phyloP scores from a whole-genome alignment of 257 asterid species.

The Thymus quinquecostatus region DNA sequence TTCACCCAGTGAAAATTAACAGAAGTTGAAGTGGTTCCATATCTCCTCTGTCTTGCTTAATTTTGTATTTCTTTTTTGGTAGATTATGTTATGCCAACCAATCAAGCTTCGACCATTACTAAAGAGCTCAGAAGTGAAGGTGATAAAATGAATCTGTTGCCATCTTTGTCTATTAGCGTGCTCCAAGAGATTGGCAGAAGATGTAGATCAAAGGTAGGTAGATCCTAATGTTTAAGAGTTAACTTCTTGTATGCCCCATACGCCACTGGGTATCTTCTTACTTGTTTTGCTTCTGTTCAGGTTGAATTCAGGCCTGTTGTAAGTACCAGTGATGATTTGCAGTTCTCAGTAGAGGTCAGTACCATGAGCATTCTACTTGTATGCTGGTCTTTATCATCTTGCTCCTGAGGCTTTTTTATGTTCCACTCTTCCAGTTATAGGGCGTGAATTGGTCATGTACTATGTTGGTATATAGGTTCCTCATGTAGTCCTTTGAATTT shows the following conservation, averaged over 20 bases:
- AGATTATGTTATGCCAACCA: constrained; percentile 50
- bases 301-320: constrained; percentile 84
- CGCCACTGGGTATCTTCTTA: constrained; percentile 18
- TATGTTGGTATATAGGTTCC: background rate
- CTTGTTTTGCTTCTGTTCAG: constrained; percentile 42
- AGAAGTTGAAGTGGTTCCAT: background rate
- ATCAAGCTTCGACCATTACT: constrained; percentile 40
- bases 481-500: constrained; percentile 2
- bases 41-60: constrained; percentile 3
- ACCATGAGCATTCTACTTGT: constrained; percentile 3
- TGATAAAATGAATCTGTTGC: constrained; percentile 53
- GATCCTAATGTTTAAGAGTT: background rate
- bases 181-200: constrained; percentile 92
- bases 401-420: background rate
- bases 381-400: constrained; percentile 16
- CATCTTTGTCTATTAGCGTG: constrained; percentile 63
- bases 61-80: constrained; percentile 29
- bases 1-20: background rate
- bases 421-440: background rate
- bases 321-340: constrained; percentile 69
- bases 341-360: constrained; percentile 89
- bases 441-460: background rate
- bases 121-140: constrained; percentile 64
- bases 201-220: constrained; percentile 95
- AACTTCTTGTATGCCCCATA: background rate